phyloP scores from a whole-genome alignment of 257 asterid genomes.

The Penstemon eatonii region DNA sequence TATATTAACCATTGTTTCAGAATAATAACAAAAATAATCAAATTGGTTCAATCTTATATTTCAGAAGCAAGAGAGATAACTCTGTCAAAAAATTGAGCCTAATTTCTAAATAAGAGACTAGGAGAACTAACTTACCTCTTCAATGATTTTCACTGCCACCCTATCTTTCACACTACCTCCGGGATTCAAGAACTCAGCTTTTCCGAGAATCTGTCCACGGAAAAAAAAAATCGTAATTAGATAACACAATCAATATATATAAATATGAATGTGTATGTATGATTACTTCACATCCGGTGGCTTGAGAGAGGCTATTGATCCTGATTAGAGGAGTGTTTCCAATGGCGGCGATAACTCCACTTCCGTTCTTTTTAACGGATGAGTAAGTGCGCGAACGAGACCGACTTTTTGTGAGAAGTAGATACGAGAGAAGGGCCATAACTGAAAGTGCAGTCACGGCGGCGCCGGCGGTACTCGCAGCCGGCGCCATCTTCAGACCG shows the following conservation, averaged over 20 bases:
- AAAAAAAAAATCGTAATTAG: not conserved
- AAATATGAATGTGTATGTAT: not conserved
- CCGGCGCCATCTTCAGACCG: slow-evolving; percentile 46
- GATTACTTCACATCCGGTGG: slow-evolving; percentile 86
- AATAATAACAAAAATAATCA: not conserved
- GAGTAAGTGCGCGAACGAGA: slow-evolving; percentile 35
- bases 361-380: slow-evolving; percentile 38
- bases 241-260: not conserved
- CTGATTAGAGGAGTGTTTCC: slow-evolving; percentile 92
- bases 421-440: slow-evolving; percentile 51
- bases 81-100: not conserved
- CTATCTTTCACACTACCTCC: slow-evolving; percentile 98
- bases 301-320: slow-evolving; percentile 86
- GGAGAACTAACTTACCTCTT: slow-evolving; percentile 58
- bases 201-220: slow-evolving; percentile 70
- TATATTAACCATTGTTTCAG: not conserved
- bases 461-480: slow-evolving; percentile 52
- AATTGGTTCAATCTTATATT: slow-evolving; percentile 16
- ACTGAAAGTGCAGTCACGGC: slow-evolving; percentile 56
- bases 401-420: slow-evolving; percentile 34
- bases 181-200: slow-evolving; percentile 94
- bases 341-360: slow-evolving; percentile 81
- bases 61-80: not conserved
- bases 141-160: slow-evolving; percentile 84
- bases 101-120: not conserved